These are phyloP conservation scores for Kodamaea kaohsiungensis DNA, from an alignment of 805 yeast species.

Conservation along the genomic window DNA sequence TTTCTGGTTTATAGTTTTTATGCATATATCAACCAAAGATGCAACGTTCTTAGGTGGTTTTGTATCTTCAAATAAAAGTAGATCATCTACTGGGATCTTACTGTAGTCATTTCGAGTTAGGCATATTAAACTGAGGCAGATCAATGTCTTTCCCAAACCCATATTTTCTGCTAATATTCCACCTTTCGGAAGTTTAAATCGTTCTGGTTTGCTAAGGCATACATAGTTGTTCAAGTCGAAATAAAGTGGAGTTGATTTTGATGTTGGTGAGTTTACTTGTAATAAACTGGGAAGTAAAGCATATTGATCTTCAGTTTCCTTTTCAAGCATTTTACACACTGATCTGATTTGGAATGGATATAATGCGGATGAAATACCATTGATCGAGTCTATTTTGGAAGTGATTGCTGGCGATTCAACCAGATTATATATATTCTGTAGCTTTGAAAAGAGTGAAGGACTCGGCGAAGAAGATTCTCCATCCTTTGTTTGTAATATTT, in stretches of 20 bases:
- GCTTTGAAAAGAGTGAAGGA: conserved; percentile 17
- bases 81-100: conserved; percentile 36
- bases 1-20: conserved; percentile 39
- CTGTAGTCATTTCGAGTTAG: conserved; percentile 55
- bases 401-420: conserved; percentile 31
- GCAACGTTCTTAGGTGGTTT: not conserved
- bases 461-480: not conserved
- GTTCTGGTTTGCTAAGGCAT: conserved; percentile 39
- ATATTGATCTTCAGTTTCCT: conserved; percentile 42
- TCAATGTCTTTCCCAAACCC: conserved; percentile 68
- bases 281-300: conserved; percentile 38
- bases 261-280: conserved; percentile 20
- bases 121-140: conserved; percentile 58
- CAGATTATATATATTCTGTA: conserved; percentile 36
- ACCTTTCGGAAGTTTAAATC: conserved; percentile 53
- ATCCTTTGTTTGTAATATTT: not conserved
- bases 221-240: conserved; percentile 34
- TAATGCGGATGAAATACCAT: conserved; percentile 51
- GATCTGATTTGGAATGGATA: conserved; percentile 65
- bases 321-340: conserved; percentile 57
- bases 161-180: conserved; percentile 68
- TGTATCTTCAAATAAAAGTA: conserved; percentile 17
- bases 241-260: conserved; percentile 22
- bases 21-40: conserved; percentile 42
- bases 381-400: conserved; percentile 5